Evolutionary conservation across 2,329 filamentous ascomycete species (phyloP), one percentile per base, ranked within the genome.

Genomic region (Exophiala bonariae): DNA sequence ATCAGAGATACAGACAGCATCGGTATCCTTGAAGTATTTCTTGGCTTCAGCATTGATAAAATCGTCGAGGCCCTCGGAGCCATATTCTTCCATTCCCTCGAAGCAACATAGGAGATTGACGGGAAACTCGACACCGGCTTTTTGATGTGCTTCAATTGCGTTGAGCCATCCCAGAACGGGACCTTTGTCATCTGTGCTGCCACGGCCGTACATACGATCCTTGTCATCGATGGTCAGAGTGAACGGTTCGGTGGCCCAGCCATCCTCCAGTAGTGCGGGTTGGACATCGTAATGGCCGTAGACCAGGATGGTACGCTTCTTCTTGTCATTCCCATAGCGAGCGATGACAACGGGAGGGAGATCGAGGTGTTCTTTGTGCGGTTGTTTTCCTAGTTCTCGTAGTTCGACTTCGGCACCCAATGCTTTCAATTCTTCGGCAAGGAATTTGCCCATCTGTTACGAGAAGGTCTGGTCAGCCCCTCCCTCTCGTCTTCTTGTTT

Each of bases 221-320:
- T 96, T 88, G 56, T 90, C 84, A 65, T 95, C 91, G 49, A 97
- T 80, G 20, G 81, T 86, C 56, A 99, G 79, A 52, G 87, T 83
- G 69, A 97, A 99, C 4, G 93, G 93, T 68, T 97, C 88, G 2
- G 92, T 96, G 44, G 86, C 84, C 93, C 93, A 99, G 57, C 93
- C 93, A 62, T 99, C 93, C 59, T 87, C 88, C 76, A 87, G 87
- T 65, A 91, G 81, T 26, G 93, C 93, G 19, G 93, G 93, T 74
- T 99, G 93, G 28, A 99, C 93, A 67, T 99, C 93, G 75, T 99
- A 99, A 77, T 99, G 93, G 38, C 93, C 93, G 66, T 99, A 99
- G 37, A 99, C 89, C 53, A 99, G 79, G 59, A 99, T 93, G 28
- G 91, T 97, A 51, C 88, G 83, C 82, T 97, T 99, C 69, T 81